Evolutionary conservation across 108 stramenopile species (phyloP).

Genomic region (Stephanodiscus minutulus): DNA sequence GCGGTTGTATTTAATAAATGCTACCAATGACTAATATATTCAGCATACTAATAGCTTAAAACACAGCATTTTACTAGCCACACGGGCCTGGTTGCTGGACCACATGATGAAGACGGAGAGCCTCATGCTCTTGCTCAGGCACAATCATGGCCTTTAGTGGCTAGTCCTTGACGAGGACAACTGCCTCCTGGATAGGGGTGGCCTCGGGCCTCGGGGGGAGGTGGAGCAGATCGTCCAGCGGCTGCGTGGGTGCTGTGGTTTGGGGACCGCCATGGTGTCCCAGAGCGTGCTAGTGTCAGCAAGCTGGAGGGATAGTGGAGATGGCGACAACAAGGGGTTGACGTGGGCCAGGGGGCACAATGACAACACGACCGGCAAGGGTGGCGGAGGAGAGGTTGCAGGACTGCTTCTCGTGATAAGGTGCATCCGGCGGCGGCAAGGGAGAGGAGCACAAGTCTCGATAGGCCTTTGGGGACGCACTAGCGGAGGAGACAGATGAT

Average conservation of each 20-base stretch:
- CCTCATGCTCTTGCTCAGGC: constrained; percentile 65
- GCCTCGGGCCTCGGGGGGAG: constrained; percentile 89
- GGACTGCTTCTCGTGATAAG: neutral
- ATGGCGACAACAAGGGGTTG: constrained; percentile 36
- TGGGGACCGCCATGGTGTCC: constrained; percentile 53
- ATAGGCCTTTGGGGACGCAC: constrained; percentile 20
- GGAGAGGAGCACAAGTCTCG: constrained; percentile 32
- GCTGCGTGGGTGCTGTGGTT: constrained; percentile 68
- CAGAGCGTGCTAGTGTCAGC: constrained; percentile 81
- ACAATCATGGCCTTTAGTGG: constrained; percentile 66
- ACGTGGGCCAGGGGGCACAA: constrained; percentile 65
- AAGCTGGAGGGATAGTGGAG: constrained; percentile 64
- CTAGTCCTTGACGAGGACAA: constrained; percentile 96
- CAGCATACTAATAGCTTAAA: too few species aligned
- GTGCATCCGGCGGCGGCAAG: neutral
- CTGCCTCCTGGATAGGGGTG: constrained; percentile 88
- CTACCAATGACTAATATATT: too few species aligned
- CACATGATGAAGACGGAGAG: constrained; percentile 91
- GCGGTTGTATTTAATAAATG: too few species aligned
- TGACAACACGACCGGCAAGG: neutral
- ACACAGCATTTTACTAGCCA: too few species aligned
- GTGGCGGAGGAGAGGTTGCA: neutral
- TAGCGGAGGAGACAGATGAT: neutral
- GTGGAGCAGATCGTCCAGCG: constrained; percentile 85
- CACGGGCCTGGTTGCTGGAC: constrained; percentile 95